phyloP scores from a whole-genome alignment of 1,284 basidiomycete species.

The Gomphus bonarii region DNA sequence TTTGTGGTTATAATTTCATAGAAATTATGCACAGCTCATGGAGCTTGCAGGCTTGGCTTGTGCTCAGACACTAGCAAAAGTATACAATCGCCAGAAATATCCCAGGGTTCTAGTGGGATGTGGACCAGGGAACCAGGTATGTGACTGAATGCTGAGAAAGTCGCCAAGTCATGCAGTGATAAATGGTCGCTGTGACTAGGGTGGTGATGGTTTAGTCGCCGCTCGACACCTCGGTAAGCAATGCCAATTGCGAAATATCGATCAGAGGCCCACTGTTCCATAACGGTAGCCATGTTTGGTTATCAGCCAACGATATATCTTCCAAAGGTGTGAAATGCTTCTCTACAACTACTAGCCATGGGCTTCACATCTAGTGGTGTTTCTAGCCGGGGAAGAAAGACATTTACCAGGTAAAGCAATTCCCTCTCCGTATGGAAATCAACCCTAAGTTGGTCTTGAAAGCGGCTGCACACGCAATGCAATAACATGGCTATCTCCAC shows the following conservation, averaged over 20 bases:
- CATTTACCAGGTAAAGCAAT: constrained; percentile 57
- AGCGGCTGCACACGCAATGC: constrained; percentile 82
- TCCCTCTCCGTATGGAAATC: neutral
- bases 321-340: constrained; percentile 66
- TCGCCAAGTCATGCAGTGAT: constrained; percentile 5
- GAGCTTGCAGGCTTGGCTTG: constrained; percentile 96
- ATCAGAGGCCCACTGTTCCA: neutral
- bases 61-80: constrained; percentile 77
- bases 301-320: constrained; percentile 82
- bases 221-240: constrained; percentile 80
- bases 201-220: constrained; percentile 95
- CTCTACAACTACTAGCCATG: neutral
- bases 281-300: constrained; percentile 70
- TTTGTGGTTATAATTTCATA: neutral
- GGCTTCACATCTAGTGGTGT: neutral
- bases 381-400: constrained; percentile 79
- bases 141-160: constrained; percentile 2
- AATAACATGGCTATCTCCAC: constrained; percentile 76
- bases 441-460: neutral
- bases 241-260: neutral
- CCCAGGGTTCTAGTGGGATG: constrained; percentile 83
- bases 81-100: constrained; percentile 60
- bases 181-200: constrained; percentile 26
- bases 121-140: constrained; percentile 86
- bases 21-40: constrained; percentile 64